Evolutionary conservation across 352 stramenopile species (phyloP), one percentile per base, ranked within the genome.

Genomic region (Phytophthora constricta): DNA sequence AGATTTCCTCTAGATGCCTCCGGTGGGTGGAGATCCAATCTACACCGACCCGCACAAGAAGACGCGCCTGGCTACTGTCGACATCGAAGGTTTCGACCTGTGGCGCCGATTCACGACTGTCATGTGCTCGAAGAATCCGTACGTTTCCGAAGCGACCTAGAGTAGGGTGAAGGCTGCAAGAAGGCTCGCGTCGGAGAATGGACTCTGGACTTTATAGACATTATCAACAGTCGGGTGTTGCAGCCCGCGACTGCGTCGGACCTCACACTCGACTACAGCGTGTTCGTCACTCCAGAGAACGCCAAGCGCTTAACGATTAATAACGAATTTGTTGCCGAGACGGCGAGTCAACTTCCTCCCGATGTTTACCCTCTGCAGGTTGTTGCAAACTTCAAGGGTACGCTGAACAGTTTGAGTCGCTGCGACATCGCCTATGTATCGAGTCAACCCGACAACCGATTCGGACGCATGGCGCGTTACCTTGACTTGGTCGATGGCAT

Each of bases 71-170:
- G 49, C 26, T 16, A 23, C 16, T 3, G 17, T 19, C 9, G 41
- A 61, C 42, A 19, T 52, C n/a, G 54, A 52, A n/a, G 54, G 54
- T 2, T 61, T 61, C 27, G 42, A 61, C 10, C 27, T 61, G 8
- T 61, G 54, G 54, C 41, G 54, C 4, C 14, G 19, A 31, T 45
- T 61, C 16, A 19, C 3, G 3, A 43, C 25, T 23, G 41, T 61
- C 7, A 43, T 61, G 8, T 52, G 3, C 54, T 61, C 22, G 52
- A 59, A 26, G 31, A 59, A 13, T 48, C 52, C n/a, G 37, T 59
- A 11, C 34, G 52, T 5, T 49, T 48, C 33, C n/a, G 52, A 4
- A 5, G 33, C 23, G 52, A 59, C 33, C 37, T 22, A 4, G 52
- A 19, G 34, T 59, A 33, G 37, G 52, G 37, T 3, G 52, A 49